Evolutionary conservation across 495 filamentous ascomycete species (phyloP), one percentile per base, ranked within the genome.

Genomic region (Entonaema liquescens): DNA sequence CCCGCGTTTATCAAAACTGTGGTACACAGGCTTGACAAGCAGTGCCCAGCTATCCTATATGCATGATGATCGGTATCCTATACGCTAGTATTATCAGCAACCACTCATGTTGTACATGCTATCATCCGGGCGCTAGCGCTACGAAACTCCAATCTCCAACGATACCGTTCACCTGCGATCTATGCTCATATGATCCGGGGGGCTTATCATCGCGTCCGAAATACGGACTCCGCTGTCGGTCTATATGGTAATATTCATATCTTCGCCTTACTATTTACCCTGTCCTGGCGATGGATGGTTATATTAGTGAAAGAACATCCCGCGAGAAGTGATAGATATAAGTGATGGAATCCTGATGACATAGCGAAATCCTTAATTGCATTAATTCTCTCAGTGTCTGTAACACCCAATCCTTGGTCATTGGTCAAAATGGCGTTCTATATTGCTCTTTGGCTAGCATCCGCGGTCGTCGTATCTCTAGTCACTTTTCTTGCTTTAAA

Each of bases 71-170:
- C 61, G 59, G 19, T 23, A n/a, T 21, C 11, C 56, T 70, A 66
- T 69, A 70, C 65, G 66, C 71, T 74, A 74, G 71, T 64, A 71
- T 67, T 74, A 74, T 74, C 71, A 64, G 62, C 63, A n/a, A 56
- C 71, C 71, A 74, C 36, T 74, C 71, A 74, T 50, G 59, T 63
- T 54, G 56, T 35, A 28, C 53, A 58, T 66, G 71, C 71, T 74
- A 74, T 74, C 71, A 71, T 60, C 65, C 53, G 57, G 38, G 28
- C 64, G 44, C 65, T 72, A 73, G 42, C 56, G 60, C 57, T 42
- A 12, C 19, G 25, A 58, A 7, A 26, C 62, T 38, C 42, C 63
- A 58, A 71, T 71, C 62, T 59, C 68, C 68, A 66, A 29, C 38
- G 11, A 33, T 33, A 33, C 31, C 26, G 28, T 42, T 42, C 33